Evolutionary conservation across 2,329 filamentous ascomycete genomes (phyloP).

Genomic region (Aspergillus pseudoviridinutans): DNA sequence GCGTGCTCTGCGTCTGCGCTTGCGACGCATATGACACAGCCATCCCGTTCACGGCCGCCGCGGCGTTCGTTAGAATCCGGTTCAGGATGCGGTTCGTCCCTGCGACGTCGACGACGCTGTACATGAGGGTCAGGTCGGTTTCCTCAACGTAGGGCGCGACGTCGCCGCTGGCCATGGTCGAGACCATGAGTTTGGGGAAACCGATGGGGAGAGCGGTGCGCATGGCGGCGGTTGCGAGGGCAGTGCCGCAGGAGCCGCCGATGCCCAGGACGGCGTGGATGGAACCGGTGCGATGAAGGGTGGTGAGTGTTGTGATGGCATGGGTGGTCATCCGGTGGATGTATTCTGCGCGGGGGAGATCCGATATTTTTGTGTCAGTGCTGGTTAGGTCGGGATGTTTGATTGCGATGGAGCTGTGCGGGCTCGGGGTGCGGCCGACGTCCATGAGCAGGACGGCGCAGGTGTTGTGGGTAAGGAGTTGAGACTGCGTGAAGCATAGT

Average conservation of each 20-base stretch:
- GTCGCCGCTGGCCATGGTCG: conserved; percentile 65
- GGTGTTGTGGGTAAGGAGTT: conserved; percentile 36
- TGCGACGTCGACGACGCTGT: conserved; percentile 67
- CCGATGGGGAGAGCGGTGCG: conserved; percentile 58
- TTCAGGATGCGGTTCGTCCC: conserved; percentile 59
- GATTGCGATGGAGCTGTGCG: conserved; percentile 48
- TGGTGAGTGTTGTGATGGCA: conserved; percentile 42
- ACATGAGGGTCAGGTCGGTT: conserved; percentile 66
- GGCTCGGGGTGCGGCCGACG: conserved; percentile 47
- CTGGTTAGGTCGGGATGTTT: conserved; percentile 35
- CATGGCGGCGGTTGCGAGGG: conserved; percentile 60
- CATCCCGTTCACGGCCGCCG: conserved; percentile 58
- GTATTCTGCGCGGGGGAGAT: conserved; percentile 51
- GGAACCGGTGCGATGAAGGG: conserved; percentile 32
- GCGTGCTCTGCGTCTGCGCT: background rate
- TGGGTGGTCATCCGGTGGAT: conserved; percentile 53
- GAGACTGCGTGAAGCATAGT: conserved; percentile 51
- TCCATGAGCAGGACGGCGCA: conserved; percentile 50
- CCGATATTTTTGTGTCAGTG: conserved; percentile 28
- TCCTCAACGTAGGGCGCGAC: conserved; percentile 62
- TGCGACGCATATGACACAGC: conserved; percentile 27
- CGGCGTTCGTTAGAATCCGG: conserved; percentile 60
- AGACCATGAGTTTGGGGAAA: conserved; percentile 67
- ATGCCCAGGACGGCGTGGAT: conserved; percentile 58
- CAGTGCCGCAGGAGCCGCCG: conserved; percentile 62